phyloP scores from a whole-genome alignment of 1,139 yeast genomes.

The Candida sp. region DNA sequence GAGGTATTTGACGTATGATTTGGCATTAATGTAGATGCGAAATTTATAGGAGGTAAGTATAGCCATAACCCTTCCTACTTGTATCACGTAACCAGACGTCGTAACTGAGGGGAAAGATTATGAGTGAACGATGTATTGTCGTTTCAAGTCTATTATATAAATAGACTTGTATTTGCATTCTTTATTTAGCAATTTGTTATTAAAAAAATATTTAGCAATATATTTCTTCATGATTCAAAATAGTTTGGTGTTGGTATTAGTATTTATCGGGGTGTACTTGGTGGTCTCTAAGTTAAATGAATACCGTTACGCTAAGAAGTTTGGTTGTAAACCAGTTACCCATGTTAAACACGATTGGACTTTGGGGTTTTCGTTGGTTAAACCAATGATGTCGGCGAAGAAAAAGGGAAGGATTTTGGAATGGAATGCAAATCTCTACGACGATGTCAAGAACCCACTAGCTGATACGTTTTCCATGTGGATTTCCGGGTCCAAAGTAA shows the following conservation, averaged over 20 bases:
- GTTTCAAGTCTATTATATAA: too few species aligned
- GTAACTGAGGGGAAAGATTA: too few species aligned
- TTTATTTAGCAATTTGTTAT: too few species aligned
- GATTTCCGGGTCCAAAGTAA: constrained; percentile 17
- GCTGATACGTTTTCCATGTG: constrained; percentile 16
- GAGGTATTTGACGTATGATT: too few species aligned
- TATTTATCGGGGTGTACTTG: neutral
- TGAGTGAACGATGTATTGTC: too few species aligned
- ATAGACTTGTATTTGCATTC: too few species aligned
- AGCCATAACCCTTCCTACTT: too few species aligned
- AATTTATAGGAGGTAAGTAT: too few species aligned
- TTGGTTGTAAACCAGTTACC: constrained; percentile 17
- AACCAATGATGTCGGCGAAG: constrained; percentile 10
- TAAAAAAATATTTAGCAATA: too few species aligned
- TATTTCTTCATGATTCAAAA: neutral
- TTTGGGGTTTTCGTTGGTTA: constrained; percentile 19
- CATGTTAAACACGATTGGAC: constrained; percentile 11
- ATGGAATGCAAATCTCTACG: constrained; percentile 3
- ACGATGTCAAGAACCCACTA: constrained; percentile 7
- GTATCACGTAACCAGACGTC: too few species aligned
- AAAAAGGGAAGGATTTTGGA: constrained; percentile 14
- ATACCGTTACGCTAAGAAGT: constrained; percentile 6
- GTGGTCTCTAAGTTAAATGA: neutral
- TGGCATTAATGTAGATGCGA: too few species aligned
- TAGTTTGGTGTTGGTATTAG: neutral